Evolutionary conservation across 495 filamentous ascomycete species (phyloP).

Genomic region (Neurospora sp.): DNA sequence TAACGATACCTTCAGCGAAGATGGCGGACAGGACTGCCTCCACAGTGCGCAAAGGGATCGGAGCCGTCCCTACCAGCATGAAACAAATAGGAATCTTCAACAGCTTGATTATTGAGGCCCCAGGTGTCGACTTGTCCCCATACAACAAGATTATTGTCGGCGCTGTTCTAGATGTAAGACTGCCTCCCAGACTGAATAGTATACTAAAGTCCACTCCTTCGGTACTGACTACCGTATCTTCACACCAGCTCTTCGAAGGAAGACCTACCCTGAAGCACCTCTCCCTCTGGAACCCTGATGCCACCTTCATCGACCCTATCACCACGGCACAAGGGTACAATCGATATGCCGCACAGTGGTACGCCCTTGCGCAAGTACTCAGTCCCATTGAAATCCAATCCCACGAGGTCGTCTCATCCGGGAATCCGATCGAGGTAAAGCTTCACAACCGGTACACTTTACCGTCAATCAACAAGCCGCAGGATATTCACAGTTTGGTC

Average conservation of each 20-base stretch:
- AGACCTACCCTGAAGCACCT: slow-evolving; percentile 46
- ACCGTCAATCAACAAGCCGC: slow-evolving; percentile 41
- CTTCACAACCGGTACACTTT: slow-evolving; percentile 42
- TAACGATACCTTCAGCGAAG: neutral
- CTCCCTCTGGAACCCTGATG: slow-evolving; percentile 38
- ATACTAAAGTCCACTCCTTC: neutral
- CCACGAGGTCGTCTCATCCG: slow-evolving; percentile 38
- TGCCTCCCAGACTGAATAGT: neutral
- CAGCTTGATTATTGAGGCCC: slow-evolving; percentile 36
- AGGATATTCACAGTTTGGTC: slow-evolving; percentile 40
- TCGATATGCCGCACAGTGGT: slow-evolving; percentile 44
- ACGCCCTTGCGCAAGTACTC: slow-evolving; percentile 20
- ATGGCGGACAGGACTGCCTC: neutral
- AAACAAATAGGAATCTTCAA: slow-evolving; percentile 31
- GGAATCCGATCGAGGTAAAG: slow-evolving; percentile 46
- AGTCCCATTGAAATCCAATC: slow-evolving; percentile 29
- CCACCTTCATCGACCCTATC: slow-evolving; percentile 40
- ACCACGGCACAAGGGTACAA: slow-evolving; percentile 41
- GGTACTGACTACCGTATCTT: neutral
- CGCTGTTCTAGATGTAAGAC: slow-evolving; percentile 42
- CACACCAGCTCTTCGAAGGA: slow-evolving; percentile 45
- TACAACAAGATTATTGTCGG: slow-evolving; percentile 43
- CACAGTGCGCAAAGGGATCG: neutral
- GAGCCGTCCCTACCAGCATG: neutral
- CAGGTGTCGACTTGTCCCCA: slow-evolving; percentile 34